Conservation (phyloP, 495 filamentous ascomycete genomes). For the Apiosordaria backusii region DNA sequence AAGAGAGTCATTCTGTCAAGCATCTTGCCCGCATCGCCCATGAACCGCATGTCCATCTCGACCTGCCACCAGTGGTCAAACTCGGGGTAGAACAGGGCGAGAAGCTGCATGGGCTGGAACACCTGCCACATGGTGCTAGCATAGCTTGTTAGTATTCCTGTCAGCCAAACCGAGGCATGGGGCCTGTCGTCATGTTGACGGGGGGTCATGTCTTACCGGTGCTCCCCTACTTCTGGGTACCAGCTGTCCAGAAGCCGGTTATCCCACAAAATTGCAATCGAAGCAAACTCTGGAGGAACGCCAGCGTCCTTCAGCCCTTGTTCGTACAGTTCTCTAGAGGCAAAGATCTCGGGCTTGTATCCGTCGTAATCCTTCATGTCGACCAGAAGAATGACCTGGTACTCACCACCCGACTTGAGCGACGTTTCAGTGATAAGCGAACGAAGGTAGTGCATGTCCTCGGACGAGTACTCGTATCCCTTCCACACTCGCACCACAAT, state of each 20-base stretch:
- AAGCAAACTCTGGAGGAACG: constrained; percentile 54
- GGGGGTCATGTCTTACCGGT: constrained; percentile 25
- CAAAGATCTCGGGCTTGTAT: constrained; percentile 47
- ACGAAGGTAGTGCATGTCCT: constrained; percentile 47
- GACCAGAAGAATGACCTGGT: constrained; percentile 56
- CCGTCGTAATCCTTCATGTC: constrained; percentile 52
- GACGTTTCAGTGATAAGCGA: constrained; percentile 55
- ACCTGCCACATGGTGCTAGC: constrained; percentile 38
- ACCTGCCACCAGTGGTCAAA: constrained; percentile 62
- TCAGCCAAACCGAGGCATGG: background rate
- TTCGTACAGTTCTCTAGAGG: constrained; percentile 46
- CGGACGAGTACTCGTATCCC: constrained; percentile 40
- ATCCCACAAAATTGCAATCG: constrained; percentile 55
- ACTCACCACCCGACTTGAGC: constrained; percentile 55
- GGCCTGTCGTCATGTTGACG: background rate
- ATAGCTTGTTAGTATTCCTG: background rate
- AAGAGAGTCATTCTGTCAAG: constrained; percentile 44
- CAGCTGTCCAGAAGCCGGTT: constrained; percentile 40
- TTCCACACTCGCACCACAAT: constrained; percentile 43
- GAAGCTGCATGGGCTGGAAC: constrained; percentile 51
- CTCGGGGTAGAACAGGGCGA: constrained; percentile 54
- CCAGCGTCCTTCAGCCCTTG: constrained; percentile 45
- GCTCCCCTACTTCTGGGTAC: constrained; percentile 37
- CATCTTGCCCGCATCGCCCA: constrained; percentile 55
- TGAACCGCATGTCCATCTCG: constrained; percentile 59